These are phyloP conservation scores for Syncephalastrum sp. DNA, from an alignment of 371 early-diverging fungal genomes.

Conservation along the genomic window DNA sequence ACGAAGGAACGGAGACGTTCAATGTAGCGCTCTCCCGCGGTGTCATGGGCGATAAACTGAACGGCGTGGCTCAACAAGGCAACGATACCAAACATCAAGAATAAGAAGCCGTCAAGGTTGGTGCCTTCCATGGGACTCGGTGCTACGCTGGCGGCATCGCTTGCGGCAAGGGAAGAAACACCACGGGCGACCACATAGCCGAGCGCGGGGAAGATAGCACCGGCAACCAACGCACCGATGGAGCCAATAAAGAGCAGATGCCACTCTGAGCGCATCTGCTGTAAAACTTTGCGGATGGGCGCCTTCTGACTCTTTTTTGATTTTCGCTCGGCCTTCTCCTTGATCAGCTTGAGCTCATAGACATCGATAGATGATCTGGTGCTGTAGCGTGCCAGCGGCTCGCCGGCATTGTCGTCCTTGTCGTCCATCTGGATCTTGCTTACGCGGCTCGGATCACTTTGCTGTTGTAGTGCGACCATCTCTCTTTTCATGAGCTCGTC, in stretches of 20 bases:
- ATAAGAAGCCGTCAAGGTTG: slow-evolving; percentile 74
- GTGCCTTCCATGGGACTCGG: slow-evolving; percentile 44
- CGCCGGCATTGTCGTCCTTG: slow-evolving; percentile 5
- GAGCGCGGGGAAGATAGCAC: slow-evolving; percentile 38
- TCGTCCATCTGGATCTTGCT: slow-evolving; percentile 8
- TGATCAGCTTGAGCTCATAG: slow-evolving; percentile 24
- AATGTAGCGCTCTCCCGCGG: slow-evolving; percentile 56
- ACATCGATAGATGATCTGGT: slow-evolving; percentile 19
- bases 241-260: slow-evolving; percentile 32
- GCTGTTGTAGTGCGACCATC: neutral
- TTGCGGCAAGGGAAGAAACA: slow-evolving; percentile 8
- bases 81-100: slow-evolving; percentile 53
- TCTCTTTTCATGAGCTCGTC: slow-evolving; percentile 12
- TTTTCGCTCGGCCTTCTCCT: slow-evolving; percentile 38
- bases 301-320: slow-evolving; percentile 33
- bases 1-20: slow-evolving; percentile 48
- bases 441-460: neutral
- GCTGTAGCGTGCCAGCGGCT: slow-evolving; percentile 5
- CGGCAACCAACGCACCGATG: slow-evolving; percentile 49
- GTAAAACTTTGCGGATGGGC: slow-evolving; percentile 34
- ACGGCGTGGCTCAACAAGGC: slow-evolving; percentile 41
- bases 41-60: slow-evolving; percentile 31
- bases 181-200: slow-evolving; percentile 30
- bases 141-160: slow-evolving; percentile 12
- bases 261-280: slow-evolving; percentile 40